A percentile compares a stretch with the other conserved stretches of the same genome.
phyloP scores from a whole-genome alignment of 1,139 yeast genomes.

The Entelexis paramagnoliae region DNA sequence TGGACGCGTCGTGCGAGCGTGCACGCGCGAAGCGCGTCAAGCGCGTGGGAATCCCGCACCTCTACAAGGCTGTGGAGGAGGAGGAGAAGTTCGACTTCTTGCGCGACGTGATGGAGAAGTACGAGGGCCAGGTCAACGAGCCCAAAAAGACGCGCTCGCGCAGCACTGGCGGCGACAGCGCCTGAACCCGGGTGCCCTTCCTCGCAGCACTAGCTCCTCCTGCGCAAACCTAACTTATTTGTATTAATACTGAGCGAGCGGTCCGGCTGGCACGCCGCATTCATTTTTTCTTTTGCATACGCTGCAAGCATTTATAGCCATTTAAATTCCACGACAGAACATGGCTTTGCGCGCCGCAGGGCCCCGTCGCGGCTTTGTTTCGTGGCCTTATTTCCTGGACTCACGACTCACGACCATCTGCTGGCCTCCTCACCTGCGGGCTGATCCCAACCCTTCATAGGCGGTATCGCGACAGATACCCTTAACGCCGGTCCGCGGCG shows the following conservation, averaged over 20 bases:
- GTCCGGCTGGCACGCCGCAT: not conserved
- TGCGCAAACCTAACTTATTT: not conserved
- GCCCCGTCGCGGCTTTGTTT: too few species aligned
- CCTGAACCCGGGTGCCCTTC: not conserved
- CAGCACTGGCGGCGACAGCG: not conserved
- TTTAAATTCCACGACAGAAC: too few species aligned
- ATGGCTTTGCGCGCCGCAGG: too few species aligned
- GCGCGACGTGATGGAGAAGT: slow-evolving; percentile 60
- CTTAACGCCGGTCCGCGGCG: not conserved
- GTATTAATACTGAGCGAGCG: not conserved
- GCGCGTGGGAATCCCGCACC: slow-evolving; percentile 72
- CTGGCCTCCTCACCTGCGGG: too few species aligned
- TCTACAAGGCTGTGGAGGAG: slow-evolving; percentile 70
- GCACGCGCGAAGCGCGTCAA: slow-evolving; percentile 69
- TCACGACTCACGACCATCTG: too few species aligned
- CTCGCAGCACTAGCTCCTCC: too few species aligned
- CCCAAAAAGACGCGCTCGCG: slow-evolving; percentile 15
- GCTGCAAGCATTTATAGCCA: too few species aligned
- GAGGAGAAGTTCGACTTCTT: slow-evolving; percentile 90
- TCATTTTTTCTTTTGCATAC: too few species aligned
- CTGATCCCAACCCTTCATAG: not conserved
- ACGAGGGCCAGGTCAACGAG: slow-evolving; percentile 35
- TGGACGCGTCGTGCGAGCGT: slow-evolving; percentile 70
- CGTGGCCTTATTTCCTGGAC: too few species aligned
- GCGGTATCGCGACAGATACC: not conserved